phyloP scores from a whole-genome alignment of 805 yeast species.

The Wickerhamomyces ciferrii region DNA sequence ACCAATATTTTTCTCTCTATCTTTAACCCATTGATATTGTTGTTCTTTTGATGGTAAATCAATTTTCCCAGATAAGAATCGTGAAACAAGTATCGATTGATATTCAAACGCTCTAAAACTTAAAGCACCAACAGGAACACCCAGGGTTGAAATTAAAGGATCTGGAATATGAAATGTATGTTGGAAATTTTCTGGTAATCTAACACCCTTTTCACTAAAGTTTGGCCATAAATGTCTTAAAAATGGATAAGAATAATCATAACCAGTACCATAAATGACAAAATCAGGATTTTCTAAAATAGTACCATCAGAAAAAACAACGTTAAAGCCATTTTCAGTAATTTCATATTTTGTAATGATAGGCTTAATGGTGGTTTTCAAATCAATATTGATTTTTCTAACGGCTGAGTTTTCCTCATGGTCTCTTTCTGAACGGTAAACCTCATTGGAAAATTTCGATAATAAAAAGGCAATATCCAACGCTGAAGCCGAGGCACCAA shows the following conservation, averaged over 20 bases:
- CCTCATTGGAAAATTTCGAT: constrained; percentile 1
- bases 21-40: constrained; percentile 25
- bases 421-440: constrained; percentile 30
- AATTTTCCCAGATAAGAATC: constrained; percentile 25
- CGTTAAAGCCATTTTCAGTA: constrained; percentile 15
- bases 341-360: constrained; percentile 31
- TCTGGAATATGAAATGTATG: constrained; percentile 27
- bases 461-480: constrained; percentile 41
- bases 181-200: constrained; percentile 24
- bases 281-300: constrained; percentile 26
- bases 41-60: constrained; percentile 24
- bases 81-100: constrained; percentile 31
- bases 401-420: constrained; percentile 15
- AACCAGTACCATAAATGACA: constrained; percentile 33
- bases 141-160: constrained; percentile 27
- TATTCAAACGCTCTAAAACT: constrained; percentile 36
- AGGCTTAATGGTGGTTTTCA: constrained; percentile 29
- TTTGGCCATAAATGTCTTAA: constrained; percentile 24
- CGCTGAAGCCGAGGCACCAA: constrained; percentile 74
- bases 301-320: constrained; percentile 26
- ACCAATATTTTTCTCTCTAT: constrained; percentile 24
- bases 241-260: constrained; percentile 45
- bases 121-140: constrained; percentile 32
- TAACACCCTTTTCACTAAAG: constrained; percentile 20
- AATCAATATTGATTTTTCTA: constrained; percentile 24